A percentile compares a stretch with the other conserved stretches of the same genome.
Conservation (phyloP, 306 rosid genomes). For the Malus sieversii region DNA sequence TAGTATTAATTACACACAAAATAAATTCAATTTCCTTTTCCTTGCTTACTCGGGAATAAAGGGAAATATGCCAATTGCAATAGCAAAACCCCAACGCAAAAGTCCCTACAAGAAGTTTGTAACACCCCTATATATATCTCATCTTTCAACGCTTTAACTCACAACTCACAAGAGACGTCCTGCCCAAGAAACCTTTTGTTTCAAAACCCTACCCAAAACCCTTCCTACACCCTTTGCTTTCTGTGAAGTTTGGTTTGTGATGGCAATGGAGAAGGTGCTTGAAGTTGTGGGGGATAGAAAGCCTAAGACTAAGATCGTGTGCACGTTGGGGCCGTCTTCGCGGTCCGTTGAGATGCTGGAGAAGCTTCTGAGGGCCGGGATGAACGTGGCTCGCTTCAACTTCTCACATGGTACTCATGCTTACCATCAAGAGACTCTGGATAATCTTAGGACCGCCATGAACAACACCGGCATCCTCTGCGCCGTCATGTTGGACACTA, state of each 20-base stretch:
- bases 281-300: not conserved
- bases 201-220: not conserved
- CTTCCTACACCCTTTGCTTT: not conserved
- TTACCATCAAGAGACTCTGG: constrained; percentile 38
- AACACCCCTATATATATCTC: not conserved
- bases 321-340: constrained; percentile 25
- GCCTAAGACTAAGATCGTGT: constrained; percentile 33
- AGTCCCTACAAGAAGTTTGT: too few species aligned
- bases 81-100: not conserved
- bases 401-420: constrained; percentile 31
- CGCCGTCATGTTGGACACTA: constrained; percentile 24
- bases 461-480: constrained; percentile 29
- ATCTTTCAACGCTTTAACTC: not conserved
- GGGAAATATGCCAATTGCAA: not conserved
- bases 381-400: constrained; percentile 42
- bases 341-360: constrained; percentile 31
- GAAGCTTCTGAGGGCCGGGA: constrained; percentile 27
- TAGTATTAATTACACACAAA: not conserved
- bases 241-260: not conserved
- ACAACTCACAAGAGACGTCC: not conserved
- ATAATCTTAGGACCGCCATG: constrained; percentile 20
- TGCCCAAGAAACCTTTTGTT: not conserved
- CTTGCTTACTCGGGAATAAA: not conserved
- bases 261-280: constrained; percentile 5
- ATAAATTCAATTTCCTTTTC: not conserved